These are phyloP conservation scores for Thozetella sp. DNA, from an alignment of 495 filamentous ascomycete species.

Conservation along the genomic window DNA sequence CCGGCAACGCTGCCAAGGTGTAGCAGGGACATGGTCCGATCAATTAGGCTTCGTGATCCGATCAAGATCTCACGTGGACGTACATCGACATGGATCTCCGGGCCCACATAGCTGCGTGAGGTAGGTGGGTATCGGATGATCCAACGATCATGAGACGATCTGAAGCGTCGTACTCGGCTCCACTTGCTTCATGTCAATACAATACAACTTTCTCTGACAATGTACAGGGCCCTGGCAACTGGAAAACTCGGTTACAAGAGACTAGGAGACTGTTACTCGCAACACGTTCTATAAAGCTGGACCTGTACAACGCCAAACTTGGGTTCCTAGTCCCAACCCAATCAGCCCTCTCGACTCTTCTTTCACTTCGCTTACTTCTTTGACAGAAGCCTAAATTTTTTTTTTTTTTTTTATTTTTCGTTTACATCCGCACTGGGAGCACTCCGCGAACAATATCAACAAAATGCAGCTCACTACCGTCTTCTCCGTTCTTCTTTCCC, in stretches of 20 bases:
- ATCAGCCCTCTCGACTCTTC: not conserved
- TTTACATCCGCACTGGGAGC: not conserved
- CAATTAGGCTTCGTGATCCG: no score
- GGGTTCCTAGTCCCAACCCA: no score
- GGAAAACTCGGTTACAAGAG: no score
- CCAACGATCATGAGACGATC: slow-evolving; percentile 1
- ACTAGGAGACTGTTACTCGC: no score
- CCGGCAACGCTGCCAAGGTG: no score
- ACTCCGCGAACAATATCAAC: not conserved
- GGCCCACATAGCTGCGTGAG: not conserved
- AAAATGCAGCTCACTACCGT: slow-evolving; percentile 19
- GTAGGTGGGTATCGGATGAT: not conserved
- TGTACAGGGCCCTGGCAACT: not conserved
- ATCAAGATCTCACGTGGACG: no score
- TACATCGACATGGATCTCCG: no score
- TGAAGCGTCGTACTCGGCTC: not conserved
- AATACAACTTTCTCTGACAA: not conserved
- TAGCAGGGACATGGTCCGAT: no score
- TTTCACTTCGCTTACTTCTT: not conserved
- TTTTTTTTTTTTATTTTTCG: not conserved
- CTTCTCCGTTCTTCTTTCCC: slow-evolving; percentile 10
- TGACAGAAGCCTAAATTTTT: not conserved
- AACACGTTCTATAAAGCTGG: no score
- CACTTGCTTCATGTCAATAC: not conserved
- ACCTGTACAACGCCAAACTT: no score